Evolutionary conservation across 2,329 filamentous ascomycete species (phyloP), one percentile per base, ranked within the genome.

Genomic region (Aspergillus pseudotamarii): DNA sequence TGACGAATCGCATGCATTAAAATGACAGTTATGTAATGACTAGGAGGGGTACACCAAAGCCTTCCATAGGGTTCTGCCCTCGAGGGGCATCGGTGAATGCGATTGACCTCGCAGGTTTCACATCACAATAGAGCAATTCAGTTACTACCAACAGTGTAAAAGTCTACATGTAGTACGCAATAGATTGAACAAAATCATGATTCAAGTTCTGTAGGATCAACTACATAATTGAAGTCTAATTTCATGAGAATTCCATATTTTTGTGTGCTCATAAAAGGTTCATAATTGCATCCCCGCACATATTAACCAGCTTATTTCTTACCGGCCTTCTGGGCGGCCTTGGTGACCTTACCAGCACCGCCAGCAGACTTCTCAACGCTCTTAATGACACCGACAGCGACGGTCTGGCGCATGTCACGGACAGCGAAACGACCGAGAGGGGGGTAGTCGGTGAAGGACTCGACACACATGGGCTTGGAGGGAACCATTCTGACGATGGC

Each of bases 401-500:
- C 73, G 59, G 73, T 75, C 55, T 64, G 61, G 1, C 58, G 28
- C 58, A 97, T 97, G 86, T 97, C 94, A 91, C 94, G 94, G 89
- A 99, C 95, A 83, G 95, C 95, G 89, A 99, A 99, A 91, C 95
- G 94, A 83, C 95, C 95, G 78, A 99, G 93, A 84, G 95, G 95
- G 80, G 95, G 94, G 89, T 98, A 99, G 81, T 97, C 93, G 79
- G 94, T 97, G 93, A 98, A 99, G 77, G 95, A 87, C 93, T 99
- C 95, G 84, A 99, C 95, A 85, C 95, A 99, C 95, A 99, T 99
- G 82, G 95, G 95, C 94, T 99, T 99, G 88, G 94, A 97, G 82
- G 95, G 95, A 88, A 97, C 82, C 95, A 99, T 98, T 93, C 97
- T 98, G 88, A 99, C 95, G 86, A 99, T 99, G 84, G 94, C 94